Evolutionary conservation across 2,329 filamentous ascomycete species (phyloP).

Genomic region (Pseudodiploospora longispora): DNA sequence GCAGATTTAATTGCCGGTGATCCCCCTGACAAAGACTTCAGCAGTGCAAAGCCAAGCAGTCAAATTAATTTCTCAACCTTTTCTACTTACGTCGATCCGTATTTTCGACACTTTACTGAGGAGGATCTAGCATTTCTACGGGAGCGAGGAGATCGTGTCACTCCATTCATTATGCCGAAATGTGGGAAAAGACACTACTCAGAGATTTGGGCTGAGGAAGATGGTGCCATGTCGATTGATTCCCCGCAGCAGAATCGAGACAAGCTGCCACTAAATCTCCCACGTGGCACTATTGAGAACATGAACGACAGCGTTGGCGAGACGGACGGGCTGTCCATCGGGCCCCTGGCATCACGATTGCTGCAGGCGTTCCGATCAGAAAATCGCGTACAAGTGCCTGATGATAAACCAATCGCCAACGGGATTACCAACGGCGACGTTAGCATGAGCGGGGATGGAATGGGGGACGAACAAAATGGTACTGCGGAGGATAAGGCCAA

Average conservation of each 20-base stretch:
- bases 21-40: conserved; percentile 92
- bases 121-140: conserved; percentile 90
- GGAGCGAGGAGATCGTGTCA: conserved; percentile 77
- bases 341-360: conserved; percentile 75
- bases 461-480: conserved; percentile 26
- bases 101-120: conserved; percentile 80
- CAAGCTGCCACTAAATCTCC: conserved; percentile 67
- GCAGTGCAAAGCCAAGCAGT: conserved; percentile 82
- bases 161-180: conserved; percentile 78
- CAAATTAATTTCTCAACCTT: conserved; percentile 94
- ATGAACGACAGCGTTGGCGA: conserved; percentile 82
- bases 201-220: conserved; percentile 91
- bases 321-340: conserved; percentile 81
- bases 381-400: conserved; percentile 44
- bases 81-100: conserved; percentile 84
- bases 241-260: conserved; percentile 52
- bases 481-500: conserved; percentile 29
- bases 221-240: conserved; percentile 70
- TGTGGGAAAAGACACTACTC: conserved; percentile 79
- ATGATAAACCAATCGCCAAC: conserved; percentile 49
- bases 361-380: conserved; percentile 77
- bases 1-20: conserved; percentile 79
- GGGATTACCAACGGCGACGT: conserved; percentile 46
- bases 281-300: conserved; percentile 77
- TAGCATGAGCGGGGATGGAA: conserved; percentile 42